Base-by-base conservation (phyloP, 2,329 filamentous ascomycete genomes). In the Cladophialophora bantiana region DNA sequence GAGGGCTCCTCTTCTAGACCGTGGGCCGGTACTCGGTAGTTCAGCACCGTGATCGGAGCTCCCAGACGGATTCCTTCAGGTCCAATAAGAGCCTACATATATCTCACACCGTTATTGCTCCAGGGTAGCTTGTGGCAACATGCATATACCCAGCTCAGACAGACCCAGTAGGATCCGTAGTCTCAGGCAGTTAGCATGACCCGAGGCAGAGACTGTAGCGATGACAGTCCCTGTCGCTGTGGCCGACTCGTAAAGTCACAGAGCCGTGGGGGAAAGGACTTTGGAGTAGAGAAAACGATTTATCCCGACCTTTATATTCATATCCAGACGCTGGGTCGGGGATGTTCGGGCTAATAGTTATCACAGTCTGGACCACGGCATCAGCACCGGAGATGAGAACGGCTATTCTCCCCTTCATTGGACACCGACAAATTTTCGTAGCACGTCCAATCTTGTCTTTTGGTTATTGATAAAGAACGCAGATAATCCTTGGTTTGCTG, bases 231-330 rank as follows among this genome's bases (percentile, higher is more conserved):
- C 59, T 34, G 12, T 34, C 48, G 10, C 18, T n/a, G 12, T 36
- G 52, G 13, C 31, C 52, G 52, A 35, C 9, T 55, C 34, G 50
- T 9, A 12, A 20, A 36, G 15, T 12, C n/a, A 10, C 9, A 9
- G 59, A 55, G 40, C 32, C 31, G 10, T 38, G 58, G 13, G 9
- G 36, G 36, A 48, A 54, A 52, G 26, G 31, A n/a, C 10, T 26
- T 55, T n/a, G 32, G 59, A 62, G 52, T 12, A 20, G 7, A 12
- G 31, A 35, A 10, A 32, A 42, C 62, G 62, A 64, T 64, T 59
- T 59, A n/a, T 58, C 52, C 62, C 62, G 55, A 53, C 38, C 42
- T 59, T 59, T 64, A 59, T 64, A 64, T 56, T 62, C 42, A 35
- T 36, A 20, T 36, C 31, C 31, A 55, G 26, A 34, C 35, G 45